A percentile compares a stretch with the other conserved stretches of the same genome.
These are phyloP conservation scores for Helianthus tuberosus DNA, from an alignment of 129 eudicot species.

Conservation along the genomic window DNA sequence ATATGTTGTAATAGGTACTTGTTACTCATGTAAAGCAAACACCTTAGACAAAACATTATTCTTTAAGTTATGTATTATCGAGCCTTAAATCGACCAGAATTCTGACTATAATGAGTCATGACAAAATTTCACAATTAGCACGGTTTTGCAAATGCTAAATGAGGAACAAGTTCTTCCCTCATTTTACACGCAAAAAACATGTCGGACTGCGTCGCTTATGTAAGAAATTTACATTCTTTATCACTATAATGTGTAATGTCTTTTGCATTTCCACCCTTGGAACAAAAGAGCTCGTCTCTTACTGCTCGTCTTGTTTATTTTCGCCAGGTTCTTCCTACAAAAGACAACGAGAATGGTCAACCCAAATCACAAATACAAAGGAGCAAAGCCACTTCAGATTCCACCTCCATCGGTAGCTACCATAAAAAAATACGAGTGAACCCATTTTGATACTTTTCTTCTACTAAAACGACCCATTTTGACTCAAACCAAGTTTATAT, in stretches of 20 bases:
- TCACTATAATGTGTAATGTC: slow-evolving; percentile 16
- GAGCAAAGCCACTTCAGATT: background rate
- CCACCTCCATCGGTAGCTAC: no score
- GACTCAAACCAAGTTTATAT: no score
- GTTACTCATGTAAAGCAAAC: background rate
- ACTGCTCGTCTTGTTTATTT: slow-evolving; percentile 24
- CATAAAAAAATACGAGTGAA: no score
- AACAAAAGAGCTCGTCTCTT: slow-evolving; percentile 20
- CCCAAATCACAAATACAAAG: background rate
- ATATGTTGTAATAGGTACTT: background rate
- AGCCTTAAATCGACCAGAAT: background rate
- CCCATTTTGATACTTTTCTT: no score
- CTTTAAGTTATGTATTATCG: background rate
- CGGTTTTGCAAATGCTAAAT: slow-evolving; percentile 22
- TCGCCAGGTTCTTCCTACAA: slow-evolving; percentile 22
- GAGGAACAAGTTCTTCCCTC: slow-evolving; percentile 19
- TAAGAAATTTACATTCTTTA: slow-evolving; percentile 25
- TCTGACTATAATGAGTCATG: background rate
- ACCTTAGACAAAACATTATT: slow-evolving; percentile 6
- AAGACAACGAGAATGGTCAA: slow-evolving; percentile 8
- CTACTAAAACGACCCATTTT: no score
- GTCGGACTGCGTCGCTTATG: slow-evolving; percentile 11
- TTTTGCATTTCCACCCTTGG: slow-evolving; percentile 9
- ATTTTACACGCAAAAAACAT: background rate
- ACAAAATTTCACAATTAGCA: slow-evolving; percentile 7